phyloP scores from a whole-genome alignment of 345 rosid species.

The Firmiana major region DNA sequence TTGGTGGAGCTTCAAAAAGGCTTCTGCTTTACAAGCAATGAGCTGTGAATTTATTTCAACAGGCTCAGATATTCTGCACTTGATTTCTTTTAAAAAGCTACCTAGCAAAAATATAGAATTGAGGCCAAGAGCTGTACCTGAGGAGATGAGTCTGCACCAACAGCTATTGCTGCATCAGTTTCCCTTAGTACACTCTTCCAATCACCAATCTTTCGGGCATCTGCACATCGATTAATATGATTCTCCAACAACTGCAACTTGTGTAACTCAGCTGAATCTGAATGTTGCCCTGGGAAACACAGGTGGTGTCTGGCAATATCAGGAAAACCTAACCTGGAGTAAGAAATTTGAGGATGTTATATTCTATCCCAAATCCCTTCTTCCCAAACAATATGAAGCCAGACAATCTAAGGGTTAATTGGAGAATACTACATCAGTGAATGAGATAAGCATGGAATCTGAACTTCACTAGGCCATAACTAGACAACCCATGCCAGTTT shows the following conservation, averaged over 20 bases:
- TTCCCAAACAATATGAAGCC: background rate
- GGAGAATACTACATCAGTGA: background rate
- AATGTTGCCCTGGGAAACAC: conserved; percentile 56
- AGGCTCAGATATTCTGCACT: conserved; percentile 18
- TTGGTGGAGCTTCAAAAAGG: conserved; percentile 73
- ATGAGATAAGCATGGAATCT: background rate
- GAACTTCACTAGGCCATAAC: background rate
- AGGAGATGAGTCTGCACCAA: conserved; percentile 76
- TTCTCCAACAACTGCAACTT: conserved; percentile 78
- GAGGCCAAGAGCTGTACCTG: conserved; percentile 43
- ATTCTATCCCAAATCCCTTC: background rate
- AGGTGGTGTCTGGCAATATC: conserved; percentile 70
- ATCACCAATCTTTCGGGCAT: conserved; percentile 72
- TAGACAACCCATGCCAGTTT: background rate
- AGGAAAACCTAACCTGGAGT: conserved; percentile 69
- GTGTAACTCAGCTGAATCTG: conserved; percentile 63
- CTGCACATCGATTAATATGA: conserved; percentile 61
- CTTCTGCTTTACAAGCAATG: conserved; percentile 85
- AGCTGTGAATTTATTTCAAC: conserved; percentile 55
- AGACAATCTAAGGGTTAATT: background rate
- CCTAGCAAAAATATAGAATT: background rate
- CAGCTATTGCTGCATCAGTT: conserved; percentile 71
- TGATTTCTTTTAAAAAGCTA: background rate
- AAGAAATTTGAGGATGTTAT: background rate
- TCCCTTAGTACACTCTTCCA: conserved; percentile 69